Conservation (phyloP, 768 basidiomycete genomes). For the Leccinum longicurvipes region DNA sequence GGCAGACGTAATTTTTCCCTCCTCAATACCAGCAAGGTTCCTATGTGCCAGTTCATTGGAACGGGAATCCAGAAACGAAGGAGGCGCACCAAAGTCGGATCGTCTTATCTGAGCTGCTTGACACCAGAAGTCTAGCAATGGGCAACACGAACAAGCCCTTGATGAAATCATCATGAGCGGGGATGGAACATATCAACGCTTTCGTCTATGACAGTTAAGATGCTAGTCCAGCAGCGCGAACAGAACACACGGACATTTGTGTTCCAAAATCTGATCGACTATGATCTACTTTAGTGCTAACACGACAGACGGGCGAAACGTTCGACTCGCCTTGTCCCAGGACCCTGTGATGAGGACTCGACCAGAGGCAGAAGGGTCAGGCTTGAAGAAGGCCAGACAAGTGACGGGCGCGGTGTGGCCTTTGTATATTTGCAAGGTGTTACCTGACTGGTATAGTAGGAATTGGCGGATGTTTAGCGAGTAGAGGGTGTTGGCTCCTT, state of each 20-base stretch:
- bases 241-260: slow-evolving; percentile 47
- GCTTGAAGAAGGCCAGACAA: slow-evolving; percentile 64
- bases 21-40: slow-evolving; percentile 55
- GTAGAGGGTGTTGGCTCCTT: slow-evolving; percentile 10
- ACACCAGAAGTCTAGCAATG: slow-evolving; percentile 63
- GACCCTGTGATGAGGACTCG: slow-evolving; percentile 79
- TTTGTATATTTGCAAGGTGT: slow-evolving; percentile 67
- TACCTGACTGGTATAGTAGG: slow-evolving; percentile 64
- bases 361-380: slow-evolving; percentile 36
- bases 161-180: slow-evolving; percentile 87
- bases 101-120: slow-evolving; percentile 87
- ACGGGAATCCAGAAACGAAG: not conserved
- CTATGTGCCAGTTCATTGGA: slow-evolving; percentile 34
- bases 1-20: slow-evolving; percentile 43
- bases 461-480: slow-evolving; percentile 6
- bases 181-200: slow-evolving; percentile 62
- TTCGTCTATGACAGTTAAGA: slow-evolving; percentile 52
- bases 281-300: slow-evolving; percentile 12
- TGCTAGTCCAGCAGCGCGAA: not conserved
- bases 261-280: slow-evolving; percentile 91
- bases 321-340: slow-evolving; percentile 75
- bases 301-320: not conserved
- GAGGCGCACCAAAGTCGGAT: slow-evolving; percentile 76
- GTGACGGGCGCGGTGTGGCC: slow-evolving; percentile 93
- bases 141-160: slow-evolving; percentile 78